Base-by-base conservation (phyloP, 2,329 filamentous ascomycete species). In the Cladosporium halotolerans region DNA sequence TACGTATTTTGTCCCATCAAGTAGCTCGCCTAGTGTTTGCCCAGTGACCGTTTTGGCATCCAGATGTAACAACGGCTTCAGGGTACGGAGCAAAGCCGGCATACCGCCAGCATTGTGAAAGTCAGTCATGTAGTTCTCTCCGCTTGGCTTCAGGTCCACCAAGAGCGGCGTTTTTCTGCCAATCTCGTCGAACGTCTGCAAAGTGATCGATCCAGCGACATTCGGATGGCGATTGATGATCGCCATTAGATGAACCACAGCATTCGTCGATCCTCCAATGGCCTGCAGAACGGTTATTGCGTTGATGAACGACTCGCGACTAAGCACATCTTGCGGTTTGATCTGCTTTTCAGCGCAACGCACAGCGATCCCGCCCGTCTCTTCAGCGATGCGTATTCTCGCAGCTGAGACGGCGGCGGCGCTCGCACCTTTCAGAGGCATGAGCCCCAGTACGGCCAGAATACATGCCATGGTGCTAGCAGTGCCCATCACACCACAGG, bases 401-500 rank as follows among this genome's bases (percentile, higher is more conserved):
- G 75, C 71, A 6, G 77, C 76, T 3, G 76, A 79, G 0, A 80
- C 76, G 3, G 78, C 78, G 18, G 78, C 75, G 2, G 78, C 77
- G 28, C 76, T 74, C 3, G 78, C 78, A 18, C 77, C 77, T 45
- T 71, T 67, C 3, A 79, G 66, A 1, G 77, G 75, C 70, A 80
- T 79, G 63, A 80, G 65, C 3, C 78, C 78, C 3, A 81, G 66
- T 0, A 72, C 78, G 33, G 72, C 77, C 4, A 73, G 74, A 11
- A 80, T 65, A 57, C 78, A 80, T 6, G 77, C 78, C 75, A 81
- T 81, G 1, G 78, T 80, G 52, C 76, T 79, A 2, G 78, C 78
- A 10, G 78, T 80, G 9, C 77, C 78, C 78, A 80, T 80, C 5
- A 80, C 77, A n/a, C 78, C 77, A 58, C 78, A 80, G 3, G 78